These are phyloP conservation scores for Fusarium newnesense DNA, from an alignment of 2,329 filamentous ascomycete genomes.

Conservation along the genomic window DNA sequence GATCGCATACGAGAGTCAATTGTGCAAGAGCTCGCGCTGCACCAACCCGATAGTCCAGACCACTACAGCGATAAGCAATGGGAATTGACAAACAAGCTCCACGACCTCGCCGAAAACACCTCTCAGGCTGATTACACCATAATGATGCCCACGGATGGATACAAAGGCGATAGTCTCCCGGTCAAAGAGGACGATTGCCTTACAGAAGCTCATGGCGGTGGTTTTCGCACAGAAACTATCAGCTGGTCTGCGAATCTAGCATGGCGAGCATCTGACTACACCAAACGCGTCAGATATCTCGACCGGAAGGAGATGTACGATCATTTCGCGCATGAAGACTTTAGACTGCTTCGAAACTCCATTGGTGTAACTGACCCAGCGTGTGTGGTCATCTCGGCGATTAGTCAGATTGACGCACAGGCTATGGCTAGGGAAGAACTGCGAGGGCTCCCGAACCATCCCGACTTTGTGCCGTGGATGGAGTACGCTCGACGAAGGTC, in stretches of 20 bases:
- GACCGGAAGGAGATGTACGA: constrained; percentile 8
- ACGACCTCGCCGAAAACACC: constrained; percentile 38
- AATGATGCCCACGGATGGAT: constrained; percentile 45
- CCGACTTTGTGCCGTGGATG: constrained; percentile 18
- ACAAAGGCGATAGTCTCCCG: constrained; percentile 34
- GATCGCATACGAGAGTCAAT: constrained; percentile 35
- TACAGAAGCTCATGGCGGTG: background rate
- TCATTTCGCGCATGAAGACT: background rate
- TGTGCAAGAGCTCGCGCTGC: background rate
- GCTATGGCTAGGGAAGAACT: constrained; percentile 23
- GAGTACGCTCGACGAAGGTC: background rate
- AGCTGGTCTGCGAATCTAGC: constrained; percentile 16
- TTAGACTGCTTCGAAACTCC: rapidly evolving
- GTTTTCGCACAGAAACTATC: constrained; percentile 15
- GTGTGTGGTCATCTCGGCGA: background rate
- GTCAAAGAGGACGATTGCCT: constrained; percentile 17
- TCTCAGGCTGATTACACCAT: constrained; percentile 41
- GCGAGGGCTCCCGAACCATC: background rate
- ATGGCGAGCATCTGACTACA: constrained; percentile 13
- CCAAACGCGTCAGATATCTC: background rate
- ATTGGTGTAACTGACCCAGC: constrained; percentile 3
- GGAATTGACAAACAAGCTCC: constrained; percentile 36
- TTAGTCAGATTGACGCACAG: constrained; percentile 24
- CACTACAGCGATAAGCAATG: constrained; percentile 15
- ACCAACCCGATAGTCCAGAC: background rate